Conservation (phyloP, 768 basidiomycete genomes). For the Cyclocybe cylindracea region DNA sequence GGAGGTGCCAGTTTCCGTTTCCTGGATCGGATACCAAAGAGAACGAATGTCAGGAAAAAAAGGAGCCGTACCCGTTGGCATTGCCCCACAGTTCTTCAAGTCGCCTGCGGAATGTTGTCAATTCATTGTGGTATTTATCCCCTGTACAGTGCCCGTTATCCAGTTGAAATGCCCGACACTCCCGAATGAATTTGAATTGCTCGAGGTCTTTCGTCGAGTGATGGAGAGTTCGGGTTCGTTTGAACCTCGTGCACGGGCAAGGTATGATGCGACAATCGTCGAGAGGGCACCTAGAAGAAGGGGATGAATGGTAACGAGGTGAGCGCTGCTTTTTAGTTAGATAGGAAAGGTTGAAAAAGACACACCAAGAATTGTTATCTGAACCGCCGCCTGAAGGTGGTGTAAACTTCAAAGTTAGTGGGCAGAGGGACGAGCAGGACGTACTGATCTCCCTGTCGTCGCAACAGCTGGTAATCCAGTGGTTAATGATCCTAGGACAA, state of each 20-base stretch:
- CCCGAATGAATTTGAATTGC: slow-evolving; percentile 64
- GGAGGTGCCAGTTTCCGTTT: slow-evolving; percentile 8
- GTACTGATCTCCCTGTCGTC: slow-evolving; percentile 38
- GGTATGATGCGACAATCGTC: slow-evolving; percentile 71
- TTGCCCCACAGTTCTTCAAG: slow-evolving; percentile 22
- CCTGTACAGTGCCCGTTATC: slow-evolving; percentile 49
- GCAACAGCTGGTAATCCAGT: slow-evolving; percentile 58
- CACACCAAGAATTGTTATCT: slow-evolving; percentile 38
- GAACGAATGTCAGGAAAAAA: too few relatives aligned
- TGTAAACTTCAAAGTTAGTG: neutral
- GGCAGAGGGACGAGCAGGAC: slow-evolving; percentile 11
- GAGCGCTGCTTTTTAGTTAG: neutral
- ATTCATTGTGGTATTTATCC: slow-evolving; percentile 30
- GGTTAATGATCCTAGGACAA: slow-evolving; percentile 66
- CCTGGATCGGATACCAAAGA: neutral
- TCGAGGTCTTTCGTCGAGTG: slow-evolving; percentile 59
- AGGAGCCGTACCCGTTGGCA: slow-evolving; percentile 7
- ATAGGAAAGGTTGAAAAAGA: neutral
- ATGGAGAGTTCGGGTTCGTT: slow-evolving; percentile 66
- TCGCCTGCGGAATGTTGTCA: slow-evolving; percentile 9
- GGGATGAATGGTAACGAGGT: neutral
- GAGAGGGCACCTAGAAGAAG: slow-evolving; percentile 51
- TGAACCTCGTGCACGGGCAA: slow-evolving; percentile 68
- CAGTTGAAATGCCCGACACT: slow-evolving; percentile 52
- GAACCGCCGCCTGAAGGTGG: slow-evolving; percentile 31